Evolutionary conservation across 345 rosid species (phyloP), one percentile per base, ranked within the genome.

Genomic region (Eutrema japonicum): DNA sequence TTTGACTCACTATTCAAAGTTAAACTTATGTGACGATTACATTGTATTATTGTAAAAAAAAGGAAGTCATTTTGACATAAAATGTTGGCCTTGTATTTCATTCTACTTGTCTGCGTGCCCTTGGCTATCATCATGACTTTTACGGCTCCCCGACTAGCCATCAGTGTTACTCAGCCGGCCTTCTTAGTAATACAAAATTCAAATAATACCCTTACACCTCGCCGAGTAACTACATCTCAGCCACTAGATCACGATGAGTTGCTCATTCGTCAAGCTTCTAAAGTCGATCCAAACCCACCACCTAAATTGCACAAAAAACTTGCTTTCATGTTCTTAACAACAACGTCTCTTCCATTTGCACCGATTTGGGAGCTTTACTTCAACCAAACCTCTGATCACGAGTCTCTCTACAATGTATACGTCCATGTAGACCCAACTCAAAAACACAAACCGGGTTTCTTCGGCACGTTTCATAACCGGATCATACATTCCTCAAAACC

Each of bases 351-450:
- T 35, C 88, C 83, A 2, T 54, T 88, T 0, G 89, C 91, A n/a
- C 87, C 88, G 2, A 64, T 89, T 2, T 89, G 96, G 94, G 88
- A 89, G 50, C 70, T 84, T 48, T 92, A 58, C 72, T 89, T 89
- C 73, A 80, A 78, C 79, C 61, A 65, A 64, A 76, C 81, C 3
- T 69, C 82, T 0, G 0, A 48, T 9, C 38, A 67, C 47, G 50
- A 33, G 2, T 47, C 30, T 8, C 83, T 82, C 59, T 88, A 78
- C 76, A 89, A 92, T 77, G 66, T 92, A n/a, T 92, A 92, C 54
- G 41, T 88, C 46, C 92, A 92, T 52, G 87, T 84, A 0, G 90
- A 91, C 78, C 92, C 93, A 7, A 72, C 40, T 53, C 61, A 63
- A 49, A 6, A 10, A 18, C 81, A 84, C 68, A 51, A 81, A 45